Evolutionary conservation across 176 grass and related monocot species (phyloP), one percentile per base, ranked within the genome.

Genomic region (Chrysopogon serrulatus): DNA sequence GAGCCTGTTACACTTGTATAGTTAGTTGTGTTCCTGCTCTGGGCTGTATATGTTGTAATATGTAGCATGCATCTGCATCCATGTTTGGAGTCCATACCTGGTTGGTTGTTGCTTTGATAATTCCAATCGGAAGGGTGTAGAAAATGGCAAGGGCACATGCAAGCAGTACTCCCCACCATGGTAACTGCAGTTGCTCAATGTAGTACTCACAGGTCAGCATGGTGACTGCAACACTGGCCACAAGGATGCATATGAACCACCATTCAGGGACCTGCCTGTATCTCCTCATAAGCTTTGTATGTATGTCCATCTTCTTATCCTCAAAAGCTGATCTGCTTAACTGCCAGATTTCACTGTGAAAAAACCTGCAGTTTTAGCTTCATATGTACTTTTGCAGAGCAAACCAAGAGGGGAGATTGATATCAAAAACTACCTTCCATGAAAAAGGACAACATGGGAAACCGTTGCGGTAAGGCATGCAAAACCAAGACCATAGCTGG

Each of bases 151-250:
- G 44, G 30, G 83, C 82, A 62, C 92, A 98, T 31, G 95, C 92
- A 13, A 98, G 90, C 24, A 98, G 68, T 17, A 98, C 92, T 9
- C 95, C 92, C 95, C 95, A 98, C 95, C 95, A 98, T 23, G 95
- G 95, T n/a, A 94, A 76, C 65, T 98, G 95, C 67, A 98, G 95
- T 84, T 98, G 88, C 26, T 98, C 90, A 24, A 92, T 92, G 79
- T 93, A 90, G 79, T 98, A 98, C 78, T 98, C 95, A 24, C 95
- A 98, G 47, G 90, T 85, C 77, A 94, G 91, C 36, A 98, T 64
- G 1, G 95, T 94, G 23, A 86, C 17, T 6, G 81, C 88, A 40
- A 95, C 83, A 35, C 81, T 93, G 40, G 71, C 86, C 32, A 82
- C 48, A 67, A 98, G 95, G 49, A 95, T 93, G 76, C 75, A 86